Conservation (phyloP, 2,329 filamentous ascomycete species). For the Xenosphaeropsis pyriputrescens region DNA sequence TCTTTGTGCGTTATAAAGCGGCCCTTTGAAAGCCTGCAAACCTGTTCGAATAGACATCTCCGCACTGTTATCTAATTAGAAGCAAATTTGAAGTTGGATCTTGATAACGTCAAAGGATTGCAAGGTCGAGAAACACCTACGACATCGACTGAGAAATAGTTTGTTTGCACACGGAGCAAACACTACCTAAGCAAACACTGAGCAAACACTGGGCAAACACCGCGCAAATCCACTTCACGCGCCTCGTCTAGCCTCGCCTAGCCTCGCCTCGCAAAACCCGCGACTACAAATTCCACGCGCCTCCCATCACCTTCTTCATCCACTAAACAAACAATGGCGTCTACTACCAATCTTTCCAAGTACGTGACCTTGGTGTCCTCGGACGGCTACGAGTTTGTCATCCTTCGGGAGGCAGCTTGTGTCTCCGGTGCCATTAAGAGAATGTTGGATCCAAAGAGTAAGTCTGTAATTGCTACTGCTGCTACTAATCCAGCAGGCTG, state of each 20-base stretch:
- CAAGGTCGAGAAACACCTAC: too few species aligned
- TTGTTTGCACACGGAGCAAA: background rate
- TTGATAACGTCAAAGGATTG: too few species aligned
- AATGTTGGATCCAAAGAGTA: slow-evolving; percentile 59
- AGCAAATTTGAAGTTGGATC: too few species aligned
- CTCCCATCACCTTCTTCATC: background rate
- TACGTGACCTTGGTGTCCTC: slow-evolving; percentile 66
- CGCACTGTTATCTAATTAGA: too few species aligned
- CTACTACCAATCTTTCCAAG: slow-evolving; percentile 27
- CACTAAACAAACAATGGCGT: background rate
- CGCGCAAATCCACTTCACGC: too few species aligned
- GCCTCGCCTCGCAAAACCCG: background rate
- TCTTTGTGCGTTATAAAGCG: background rate
- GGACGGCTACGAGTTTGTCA: slow-evolving; percentile 65
- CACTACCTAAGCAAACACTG: too few species aligned
- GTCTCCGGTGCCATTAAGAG: slow-evolving; percentile 59
- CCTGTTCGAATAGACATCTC: background rate
- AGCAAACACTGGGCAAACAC: too few species aligned
- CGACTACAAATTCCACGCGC: slow-evolving; percentile 1
- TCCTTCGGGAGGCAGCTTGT: slow-evolving; percentile 55
- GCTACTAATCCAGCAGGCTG: too few species aligned
- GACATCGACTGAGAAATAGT: too few species aligned
- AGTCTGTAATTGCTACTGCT: slow-evolving; percentile 11
- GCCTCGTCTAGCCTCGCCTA: background rate
- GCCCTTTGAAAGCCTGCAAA: background rate